These are phyloP conservation scores for Echium plantagineum DNA, from an alignment of 257 asterid genomes.

Conservation along the genomic window DNA sequence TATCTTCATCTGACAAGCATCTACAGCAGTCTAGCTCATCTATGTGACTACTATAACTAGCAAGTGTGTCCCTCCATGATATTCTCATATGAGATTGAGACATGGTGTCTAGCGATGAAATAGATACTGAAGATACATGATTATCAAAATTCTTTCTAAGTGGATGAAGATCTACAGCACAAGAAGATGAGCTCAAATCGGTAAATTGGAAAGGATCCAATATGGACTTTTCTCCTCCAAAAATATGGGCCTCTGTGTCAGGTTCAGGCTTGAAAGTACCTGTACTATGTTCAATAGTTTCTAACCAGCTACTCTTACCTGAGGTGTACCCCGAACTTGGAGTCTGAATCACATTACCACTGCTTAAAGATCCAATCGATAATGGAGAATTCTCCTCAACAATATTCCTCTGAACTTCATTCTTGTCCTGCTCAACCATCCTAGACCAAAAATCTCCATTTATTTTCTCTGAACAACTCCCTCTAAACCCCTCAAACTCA, in stretches of 20 bases:
- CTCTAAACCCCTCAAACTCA: constrained; percentile 10
- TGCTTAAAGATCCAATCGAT: constrained; percentile 27
- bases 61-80: constrained; percentile 64
- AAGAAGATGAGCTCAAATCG: constrained; percentile 12
- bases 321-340: constrained; percentile 44
- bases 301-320: constrained; percentile 18
- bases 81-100: constrained; percentile 48
- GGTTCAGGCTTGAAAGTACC: constrained; percentile 15
- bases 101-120: constrained; percentile 32
- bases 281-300: constrained; percentile 9
- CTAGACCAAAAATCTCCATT: constrained; percentile 9
- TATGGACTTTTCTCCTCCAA: constrained; percentile 18
- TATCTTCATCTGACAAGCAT: constrained; percentile 63
- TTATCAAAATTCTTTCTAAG: constrained; percentile 15
- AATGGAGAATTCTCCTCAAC: constrained; percentile 23
- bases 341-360: constrained; percentile 59
- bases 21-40: constrained; percentile 65
- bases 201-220: constrained; percentile 22
- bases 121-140: constrained; percentile 45
- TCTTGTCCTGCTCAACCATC: constrained; percentile 5
- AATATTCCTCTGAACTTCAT: constrained; percentile 2
- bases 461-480: constrained; percentile 5
- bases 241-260: constrained; percentile 18
- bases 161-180: constrained; percentile 2
- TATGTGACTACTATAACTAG: constrained; percentile 16